Conservation (phyloP, 768 basidiomycete genomes). For the Russula vinacea region DNA sequence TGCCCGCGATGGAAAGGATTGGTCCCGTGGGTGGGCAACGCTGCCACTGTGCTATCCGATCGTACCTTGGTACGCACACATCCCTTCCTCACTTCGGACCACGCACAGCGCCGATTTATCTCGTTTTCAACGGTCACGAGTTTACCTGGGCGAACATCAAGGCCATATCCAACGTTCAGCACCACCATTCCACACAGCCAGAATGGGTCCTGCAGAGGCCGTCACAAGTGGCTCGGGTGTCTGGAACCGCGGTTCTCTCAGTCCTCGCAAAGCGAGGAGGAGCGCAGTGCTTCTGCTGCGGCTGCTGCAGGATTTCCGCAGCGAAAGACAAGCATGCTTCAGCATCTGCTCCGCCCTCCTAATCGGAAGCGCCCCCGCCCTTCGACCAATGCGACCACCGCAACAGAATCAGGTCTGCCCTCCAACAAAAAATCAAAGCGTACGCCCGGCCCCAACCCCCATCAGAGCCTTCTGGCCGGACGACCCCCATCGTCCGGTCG, state of each 20-base stretch:
- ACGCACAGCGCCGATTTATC: slow-evolving; percentile 24
- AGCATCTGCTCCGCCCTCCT: slow-evolving; percentile 1
- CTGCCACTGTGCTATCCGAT: neutral
- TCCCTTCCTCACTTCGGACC: slow-evolving; percentile 21
- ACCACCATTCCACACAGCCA: neutral
- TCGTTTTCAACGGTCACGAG: slow-evolving; percentile 19
- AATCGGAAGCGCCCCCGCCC: slow-evolving; percentile 8
- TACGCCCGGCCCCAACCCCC: neutral
- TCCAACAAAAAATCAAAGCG: slow-evolving; percentile 8
- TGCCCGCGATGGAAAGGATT: slow-evolving; percentile 15
- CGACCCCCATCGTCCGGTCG: slow-evolving; percentile 1
- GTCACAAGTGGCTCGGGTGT: slow-evolving; percentile 23
- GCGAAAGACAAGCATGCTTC: neutral
- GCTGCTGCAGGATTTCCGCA: neutral
- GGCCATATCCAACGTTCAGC: slow-evolving; percentile 14
- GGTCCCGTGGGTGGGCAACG: slow-evolving; percentile 25
- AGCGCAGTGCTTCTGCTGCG: neutral
- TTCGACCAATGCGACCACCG: neutral
- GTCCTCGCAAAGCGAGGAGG: slow-evolving; percentile 7
- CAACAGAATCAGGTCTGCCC: slow-evolving; percentile 11
- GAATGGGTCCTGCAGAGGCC: slow-evolving; percentile 20
- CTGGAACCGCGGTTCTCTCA: slow-evolving; percentile 3
- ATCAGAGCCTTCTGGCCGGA: too few species aligned
- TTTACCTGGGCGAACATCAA: slow-evolving; percentile 23
- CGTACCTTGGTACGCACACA: slow-evolving; percentile 13